Base-by-base conservation (phyloP, 805 yeast species). In the Schwanniomyces sp. region DNA sequence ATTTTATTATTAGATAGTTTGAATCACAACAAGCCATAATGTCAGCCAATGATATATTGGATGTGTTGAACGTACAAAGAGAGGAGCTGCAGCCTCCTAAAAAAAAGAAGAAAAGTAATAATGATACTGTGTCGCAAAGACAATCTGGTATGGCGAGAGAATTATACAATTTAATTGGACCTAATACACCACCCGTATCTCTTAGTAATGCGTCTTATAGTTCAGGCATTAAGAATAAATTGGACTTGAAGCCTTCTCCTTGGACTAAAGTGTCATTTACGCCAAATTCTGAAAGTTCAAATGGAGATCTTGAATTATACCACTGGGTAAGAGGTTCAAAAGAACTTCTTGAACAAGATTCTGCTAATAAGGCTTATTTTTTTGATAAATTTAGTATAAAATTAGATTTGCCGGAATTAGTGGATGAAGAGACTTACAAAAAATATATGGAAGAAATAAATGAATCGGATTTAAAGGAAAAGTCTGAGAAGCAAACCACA, bases 291-390 rank as follows among this genome's bases (percentile, higher is more conserved):
- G 75, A 83, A 0, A 58, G 55, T 3, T 84, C 80, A 41, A 81
- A 64, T 0, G 62, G 84, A 24, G 71, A 69, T 37, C 53, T 65
- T 16, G 51, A 54, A 5, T 73, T 92, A 36, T 71, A 74, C 48
- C 98, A 94, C 66, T 94, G 99, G 98, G 91, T 84, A 2, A 83
- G 88, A 50, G 96, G 94, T 0, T 70, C 85, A 1, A 77, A 74
- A 41, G 84, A 76, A 42, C 56, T 69, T 3, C 56, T 70, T 45
- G 70, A 66, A 44, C 65, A 63, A 32, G 67, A 57, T 34, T 41
- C 37, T 9, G 30, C 46, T n/a, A 41, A 34, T 10, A 66, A 61
- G 40, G 81, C 84, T 2, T 87, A 88, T 58, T 69, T 78, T 40
- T 94, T 86, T 69, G 88, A 86, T 30, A 87, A 87, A 63, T 91